A percentile compares a stretch with the other conserved stretches of the same genome.
Evolutionary conservation across 2,329 filamentous ascomycete genomes (phyloP).

Genomic region (Monosporascus sp.): DNA sequence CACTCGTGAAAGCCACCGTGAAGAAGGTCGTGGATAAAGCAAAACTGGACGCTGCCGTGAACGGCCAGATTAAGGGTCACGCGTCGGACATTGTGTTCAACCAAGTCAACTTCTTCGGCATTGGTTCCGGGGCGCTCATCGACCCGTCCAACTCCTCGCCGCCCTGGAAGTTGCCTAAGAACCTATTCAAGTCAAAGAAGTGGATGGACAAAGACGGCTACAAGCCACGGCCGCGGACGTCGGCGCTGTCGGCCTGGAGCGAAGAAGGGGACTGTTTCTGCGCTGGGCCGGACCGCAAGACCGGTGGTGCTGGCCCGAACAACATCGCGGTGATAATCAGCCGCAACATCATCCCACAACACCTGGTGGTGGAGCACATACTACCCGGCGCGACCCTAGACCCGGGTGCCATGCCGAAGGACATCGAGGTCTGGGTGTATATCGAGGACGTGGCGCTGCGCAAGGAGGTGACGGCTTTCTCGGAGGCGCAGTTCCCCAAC

Average conservation of each 20-base stretch:
- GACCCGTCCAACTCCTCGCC: constrained; percentile 57
- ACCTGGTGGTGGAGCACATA: constrained; percentile 70
- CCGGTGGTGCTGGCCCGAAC: constrained; percentile 50
- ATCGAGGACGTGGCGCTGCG: constrained; percentile 43
- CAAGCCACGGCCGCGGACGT: constrained; percentile 33
- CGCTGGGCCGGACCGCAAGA: constrained; percentile 43
- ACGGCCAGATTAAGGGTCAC: constrained; percentile 40
- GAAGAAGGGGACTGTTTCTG: constrained; percentile 90
- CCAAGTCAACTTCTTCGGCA: constrained; percentile 69
- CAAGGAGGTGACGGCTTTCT: constrained; percentile 38
- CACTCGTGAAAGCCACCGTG: constrained; percentile 37
- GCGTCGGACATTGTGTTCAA: constrained; percentile 40
- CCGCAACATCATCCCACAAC: constrained; percentile 56
- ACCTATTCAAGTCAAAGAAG: constrained; percentile 17
- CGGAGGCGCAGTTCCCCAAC: constrained; percentile 35
- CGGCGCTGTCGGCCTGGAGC: constrained; percentile 64
- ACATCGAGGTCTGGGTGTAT: constrained; percentile 66
- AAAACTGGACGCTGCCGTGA: constrained; percentile 42
- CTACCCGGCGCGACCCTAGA: constrained; percentile 55
- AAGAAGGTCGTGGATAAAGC: constrained; percentile 38
- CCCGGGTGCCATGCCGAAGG: constrained; percentile 55
- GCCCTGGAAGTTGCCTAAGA: constrained; percentile 38
- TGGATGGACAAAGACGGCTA: constrained; percentile 22
- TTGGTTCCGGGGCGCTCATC: constrained; percentile 60
- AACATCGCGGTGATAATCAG: constrained; percentile 57